Conservation (phyloP, 2,329 filamentous ascomycete genomes). For the Rhinocladiella similis region DNA sequence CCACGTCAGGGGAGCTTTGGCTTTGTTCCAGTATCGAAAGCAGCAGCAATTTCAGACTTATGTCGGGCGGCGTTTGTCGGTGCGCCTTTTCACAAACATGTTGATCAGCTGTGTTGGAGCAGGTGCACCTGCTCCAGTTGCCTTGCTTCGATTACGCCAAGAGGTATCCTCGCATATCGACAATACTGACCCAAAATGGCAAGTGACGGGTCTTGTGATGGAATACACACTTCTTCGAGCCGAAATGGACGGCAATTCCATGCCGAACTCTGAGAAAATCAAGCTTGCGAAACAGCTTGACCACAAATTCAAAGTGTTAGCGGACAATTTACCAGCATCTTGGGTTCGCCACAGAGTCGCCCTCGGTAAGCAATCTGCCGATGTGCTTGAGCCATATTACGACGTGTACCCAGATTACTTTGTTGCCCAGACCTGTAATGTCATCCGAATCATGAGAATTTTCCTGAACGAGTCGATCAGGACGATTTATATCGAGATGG, state of each 20-base stretch:
- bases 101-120: slow-evolving; percentile 34
- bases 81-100: slow-evolving; percentile 31
- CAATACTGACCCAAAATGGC: slow-evolving; percentile 34
- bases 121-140: slow-evolving; percentile 37
- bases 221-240: slow-evolving; percentile 31
- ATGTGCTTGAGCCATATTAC: slow-evolving; percentile 29
- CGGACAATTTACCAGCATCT: slow-evolving; percentile 17
- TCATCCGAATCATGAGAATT: slow-evolving; percentile 34
- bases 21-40: slow-evolving; percentile 36
- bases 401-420: slow-evolving; percentile 34
- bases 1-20: slow-evolving; percentile 38
- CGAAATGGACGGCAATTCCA: slow-evolving; percentile 17
- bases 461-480: slow-evolving; percentile 33
- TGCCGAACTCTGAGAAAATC: slow-evolving; percentile 26
- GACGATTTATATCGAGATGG: slow-evolving; percentile 1
- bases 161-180: slow-evolving; percentile 31
- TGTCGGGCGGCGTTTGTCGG: slow-evolving; percentile 23
- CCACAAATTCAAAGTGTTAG: slow-evolving; percentile 28
- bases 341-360: slow-evolving; percentile 15
- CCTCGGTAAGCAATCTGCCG: slow-evolving; percentile 9
- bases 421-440: slow-evolving; percentile 36
- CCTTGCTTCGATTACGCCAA: slow-evolving; percentile 42
- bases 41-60: slow-evolving; percentile 31
- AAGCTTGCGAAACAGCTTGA: slow-evolving; percentile 30
- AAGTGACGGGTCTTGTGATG: slow-evolving; percentile 32